Conservation (phyloP, 768 basidiomycete species). For the Rubroboletus pulcherrimus region DNA sequence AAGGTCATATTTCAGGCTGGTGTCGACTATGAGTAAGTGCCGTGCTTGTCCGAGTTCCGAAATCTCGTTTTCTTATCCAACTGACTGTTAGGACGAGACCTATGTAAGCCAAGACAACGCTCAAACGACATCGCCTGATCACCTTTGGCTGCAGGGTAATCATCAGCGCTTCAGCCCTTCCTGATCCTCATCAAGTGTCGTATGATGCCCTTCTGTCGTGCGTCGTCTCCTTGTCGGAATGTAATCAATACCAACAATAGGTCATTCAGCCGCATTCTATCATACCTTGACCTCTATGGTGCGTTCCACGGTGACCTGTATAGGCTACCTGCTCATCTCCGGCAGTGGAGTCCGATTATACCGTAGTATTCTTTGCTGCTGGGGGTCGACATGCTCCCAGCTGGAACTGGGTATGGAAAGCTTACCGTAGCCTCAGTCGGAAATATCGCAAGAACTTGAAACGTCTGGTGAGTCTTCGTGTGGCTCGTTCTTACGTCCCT, state of each 20-base stretch:
- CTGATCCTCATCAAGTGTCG: constrained; percentile 70
- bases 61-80: constrained; percentile 16
- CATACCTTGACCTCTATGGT: constrained; percentile 82
- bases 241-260: constrained; percentile 3
- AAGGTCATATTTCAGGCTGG: constrained; percentile 85
- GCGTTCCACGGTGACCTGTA: constrained; percentile 11
- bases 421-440: constrained; percentile 72
- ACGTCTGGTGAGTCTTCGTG: constrained; percentile 52
- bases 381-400: constrained; percentile 69
- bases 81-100: constrained; percentile 64
- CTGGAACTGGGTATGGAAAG: constrained; percentile 93
- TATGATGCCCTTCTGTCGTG: constrained; percentile 77
- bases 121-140: constrained; percentile 2
- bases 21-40: constrained; percentile 80
- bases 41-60: neutral
- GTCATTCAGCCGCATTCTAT: constrained; percentile 59
- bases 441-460: constrained; percentile 90
- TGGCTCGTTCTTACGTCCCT: neutral
- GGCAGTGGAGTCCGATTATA: constrained; percentile 84
- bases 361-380: constrained; percentile 82
- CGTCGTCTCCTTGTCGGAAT: constrained; percentile 29
- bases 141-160: constrained; percentile 58
- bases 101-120: constrained; percentile 52
- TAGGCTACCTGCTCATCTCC: neutral
- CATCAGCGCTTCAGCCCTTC: constrained; percentile 76